A percentile compares a stretch with the other conserved stretches of the same genome.
phyloP scores from a whole-genome alignment of 2,329 filamentous ascomycete species.

The Arthrinium puccinioides region DNA sequence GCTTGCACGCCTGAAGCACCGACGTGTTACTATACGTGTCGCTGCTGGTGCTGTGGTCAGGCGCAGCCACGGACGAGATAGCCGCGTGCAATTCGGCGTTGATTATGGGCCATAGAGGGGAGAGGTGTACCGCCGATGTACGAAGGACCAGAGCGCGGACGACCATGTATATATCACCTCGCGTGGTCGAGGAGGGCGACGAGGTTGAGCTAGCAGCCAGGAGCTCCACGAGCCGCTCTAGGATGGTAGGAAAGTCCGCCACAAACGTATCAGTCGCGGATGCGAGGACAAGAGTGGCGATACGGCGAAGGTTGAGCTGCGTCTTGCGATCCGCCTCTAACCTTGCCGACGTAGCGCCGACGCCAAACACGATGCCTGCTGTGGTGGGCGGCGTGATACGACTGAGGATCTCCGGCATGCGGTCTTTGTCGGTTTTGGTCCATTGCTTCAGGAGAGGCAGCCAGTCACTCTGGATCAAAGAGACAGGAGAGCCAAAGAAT shows the following conservation, averaged over 20 bases:
- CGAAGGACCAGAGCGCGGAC: constrained; percentile 75
- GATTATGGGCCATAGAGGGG: constrained; percentile 82
- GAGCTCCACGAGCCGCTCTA: constrained; percentile 83
- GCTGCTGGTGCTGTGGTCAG: constrained; percentile 52
- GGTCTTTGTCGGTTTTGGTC: constrained; percentile 79
- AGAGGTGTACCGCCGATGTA: constrained; percentile 71
- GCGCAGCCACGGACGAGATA: constrained; percentile 65
- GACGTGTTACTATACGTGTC: constrained; percentile 72
- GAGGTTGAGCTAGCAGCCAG: constrained; percentile 77
- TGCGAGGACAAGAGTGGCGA: constrained; percentile 73
- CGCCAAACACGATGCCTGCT: constrained; percentile 96
- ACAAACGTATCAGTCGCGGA: constrained; percentile 74
- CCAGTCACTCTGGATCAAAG: constrained; percentile 68
- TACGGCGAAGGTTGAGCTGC: constrained; percentile 79
- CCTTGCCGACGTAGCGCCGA: constrained; percentile 86
- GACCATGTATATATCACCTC: constrained; percentile 85
- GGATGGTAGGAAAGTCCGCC: constrained; percentile 61
- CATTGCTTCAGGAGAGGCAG: constrained; percentile 78
- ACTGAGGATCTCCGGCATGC: constrained; percentile 71
- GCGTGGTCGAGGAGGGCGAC: constrained; percentile 82
- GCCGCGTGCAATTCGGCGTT: constrained; percentile 79
- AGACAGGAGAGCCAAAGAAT: constrained; percentile 68
- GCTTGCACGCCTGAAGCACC: constrained; percentile 85
- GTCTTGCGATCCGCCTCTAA: constrained; percentile 93
- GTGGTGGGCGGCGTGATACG: constrained; percentile 80